Evolutionary conservation across 2,329 filamentous ascomycete genomes (phyloP), one percentile per base, ranked within the genome.

Genomic region (Penicillium nordicum): DNA sequence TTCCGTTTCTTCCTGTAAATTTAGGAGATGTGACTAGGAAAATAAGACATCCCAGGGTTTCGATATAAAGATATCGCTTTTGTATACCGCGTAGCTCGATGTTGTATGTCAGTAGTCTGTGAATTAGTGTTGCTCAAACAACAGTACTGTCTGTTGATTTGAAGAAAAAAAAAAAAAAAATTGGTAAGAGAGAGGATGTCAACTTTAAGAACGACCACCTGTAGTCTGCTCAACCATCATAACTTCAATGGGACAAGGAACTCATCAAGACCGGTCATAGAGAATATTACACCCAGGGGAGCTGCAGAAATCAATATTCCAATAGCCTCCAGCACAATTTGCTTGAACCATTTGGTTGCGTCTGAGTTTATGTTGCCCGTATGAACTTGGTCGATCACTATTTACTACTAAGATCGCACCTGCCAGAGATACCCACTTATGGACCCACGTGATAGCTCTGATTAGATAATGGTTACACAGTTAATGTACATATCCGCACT

Each of bases 1-100:
- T 42, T 45, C n/a, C 43, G 43, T 61, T 58, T 55, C 23, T 44
- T 50, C 36, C n/a, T 67, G 65, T 66, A 67, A 32, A 63, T 62
- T 62, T 54, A 45, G 25, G 36, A 58, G 43, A 57, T 57, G 45
- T 40, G 45, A 25, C 37, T 59, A 21, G 51, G 30, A 40, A 45
- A 51, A 48, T 53, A 34, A 27, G 29, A 51, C 37, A 51, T 59
- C 51, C 55, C 49, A 44, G 21, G 34, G 8, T 27, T 44, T 40
- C 21, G 21, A 49, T 49, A 29, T 23, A 43, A 32, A 40, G 3
- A 21, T 34, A 32, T 14, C 34, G 5, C 30, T 21, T 21, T 7
- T 44, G 23, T 41, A 34, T 7, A 37, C 21, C 6, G 6, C 16
- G 3, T 44, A 3, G 25, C 18, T 45, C 3, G 27, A 1, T n/a